Evolutionary conservation across 2,329 filamentous ascomycete species (phyloP), one percentile per base, ranked within the genome.

Genomic region (Eutypella sp.): DNA sequence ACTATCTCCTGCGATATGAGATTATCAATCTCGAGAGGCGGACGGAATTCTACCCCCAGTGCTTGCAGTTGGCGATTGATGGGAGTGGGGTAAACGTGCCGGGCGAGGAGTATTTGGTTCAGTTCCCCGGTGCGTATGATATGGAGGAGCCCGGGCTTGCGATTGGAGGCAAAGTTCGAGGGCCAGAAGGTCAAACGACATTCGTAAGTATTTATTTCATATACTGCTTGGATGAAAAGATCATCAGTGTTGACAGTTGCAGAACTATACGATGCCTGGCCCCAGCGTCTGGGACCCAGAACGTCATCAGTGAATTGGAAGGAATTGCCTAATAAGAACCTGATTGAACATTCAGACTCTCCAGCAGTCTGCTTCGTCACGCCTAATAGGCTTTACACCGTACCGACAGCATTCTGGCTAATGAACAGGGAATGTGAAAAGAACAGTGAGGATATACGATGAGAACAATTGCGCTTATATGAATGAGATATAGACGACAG

Each of bases 1-100:
- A 44, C 36, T 53, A 51, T 22, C 11, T 53, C 22, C 37, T 53
- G 19, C 51, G 49, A 2, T 44, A 53, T 33, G 45, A 52, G 34
- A 19, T 37, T 11, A 40, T 47, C 27, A 47, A 53, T 22, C 40
- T 53, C n/a, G 45, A 51, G 41, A 16, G 37, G 11, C 41, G 40
- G 16, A 22, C 46, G 24, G 36, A 50, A 41, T 29, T 46, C 15
- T 52, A 31, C 34, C 41, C 49, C 13, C 19, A 20, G 19, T 43
- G 41, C 44, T 18, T 24, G 5, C 44, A 46, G 33, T 16, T 46
- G n/a, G 37, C 42, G 23, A 16, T 46, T 24, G 24, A 19, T 16
- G 44, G 44, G 11, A 31, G 19, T 11, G 39, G 33, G 16, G 33
- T 24, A n/a, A 34, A 41, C 13, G 29, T 16, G 4, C 44, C 44